Evolutionary conservation across 805 yeast genomes (phyloP).

Genomic region (Kazachstania psychrophila): DNA sequence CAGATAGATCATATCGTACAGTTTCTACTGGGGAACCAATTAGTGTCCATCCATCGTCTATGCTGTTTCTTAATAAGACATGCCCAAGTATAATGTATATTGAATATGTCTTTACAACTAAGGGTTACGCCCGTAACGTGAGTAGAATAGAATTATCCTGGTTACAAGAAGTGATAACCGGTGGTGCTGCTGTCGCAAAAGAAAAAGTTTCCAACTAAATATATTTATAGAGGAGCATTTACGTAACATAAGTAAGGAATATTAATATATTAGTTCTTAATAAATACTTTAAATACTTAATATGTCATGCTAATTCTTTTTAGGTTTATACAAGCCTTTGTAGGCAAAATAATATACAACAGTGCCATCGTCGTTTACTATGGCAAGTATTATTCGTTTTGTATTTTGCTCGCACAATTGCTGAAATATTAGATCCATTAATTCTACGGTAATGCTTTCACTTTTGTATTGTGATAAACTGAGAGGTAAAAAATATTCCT

Average conservation of each 20-base stretch:
- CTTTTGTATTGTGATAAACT: constrained; percentile 23
- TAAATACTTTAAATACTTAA: background rate
- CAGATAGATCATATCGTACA: constrained; percentile 87
- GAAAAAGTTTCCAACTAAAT: constrained; percentile 4
- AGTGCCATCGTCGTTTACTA: constrained; percentile 58
- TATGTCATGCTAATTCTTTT: constrained; percentile 34
- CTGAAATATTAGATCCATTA: constrained; percentile 16
- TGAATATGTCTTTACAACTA: constrained; percentile 86
- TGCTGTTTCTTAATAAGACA: constrained; percentile 64
- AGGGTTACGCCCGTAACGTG: constrained; percentile 88
- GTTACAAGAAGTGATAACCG: constrained; percentile 64
- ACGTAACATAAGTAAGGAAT: too few relatives aligned
- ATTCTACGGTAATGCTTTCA: constrained; percentile 17
- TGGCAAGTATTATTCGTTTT: constrained; percentile 41
- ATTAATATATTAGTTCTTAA: too few relatives aligned
- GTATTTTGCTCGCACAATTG: constrained; percentile 18
- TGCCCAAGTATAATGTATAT: constrained; percentile 87
- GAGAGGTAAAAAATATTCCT: constrained; percentile 25
- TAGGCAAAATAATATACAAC: constrained; percentile 60
- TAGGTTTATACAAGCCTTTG: constrained; percentile 58
- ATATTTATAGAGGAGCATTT: too few relatives aligned
- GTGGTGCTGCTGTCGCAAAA: constrained; percentile 12
- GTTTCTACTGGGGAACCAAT: constrained; percentile 75
- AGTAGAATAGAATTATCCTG: constrained; percentile 72
- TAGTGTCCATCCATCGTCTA: constrained; percentile 83